A percentile compares a stretch with the other conserved stretches of the same genome.
phyloP scores from a whole-genome alignment of 352 stramenopile genomes.

The Phytophthora pisi region DNA sequence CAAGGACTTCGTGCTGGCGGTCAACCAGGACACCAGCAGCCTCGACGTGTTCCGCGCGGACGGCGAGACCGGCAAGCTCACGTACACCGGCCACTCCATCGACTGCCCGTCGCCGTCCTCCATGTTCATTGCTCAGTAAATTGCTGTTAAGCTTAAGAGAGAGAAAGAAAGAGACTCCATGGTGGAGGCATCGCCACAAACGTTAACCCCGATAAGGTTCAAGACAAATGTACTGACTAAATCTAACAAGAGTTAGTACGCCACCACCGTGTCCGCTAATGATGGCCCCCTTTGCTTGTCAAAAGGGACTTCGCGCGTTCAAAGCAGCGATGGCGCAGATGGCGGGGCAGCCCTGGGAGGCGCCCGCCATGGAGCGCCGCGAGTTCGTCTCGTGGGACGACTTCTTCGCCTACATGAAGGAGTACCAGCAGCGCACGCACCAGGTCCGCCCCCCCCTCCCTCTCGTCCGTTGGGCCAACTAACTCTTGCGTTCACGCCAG shows the following conservation, averaged over 20 bases:
- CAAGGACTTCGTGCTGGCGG: slow-evolving; percentile 60
- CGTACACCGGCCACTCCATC: slow-evolving; percentile 51
- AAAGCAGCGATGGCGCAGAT: not conserved
- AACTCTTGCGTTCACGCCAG: slow-evolving; percentile 3
- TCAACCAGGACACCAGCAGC: slow-evolving; percentile 68
- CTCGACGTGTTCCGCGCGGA: slow-evolving; percentile 67
- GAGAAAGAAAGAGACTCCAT: too few species aligned
- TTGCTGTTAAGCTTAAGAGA: not conserved
- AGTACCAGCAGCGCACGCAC: slow-evolving; percentile 32
- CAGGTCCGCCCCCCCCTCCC: slow-evolving; percentile 18
- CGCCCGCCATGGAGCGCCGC: slow-evolving; percentile 23
- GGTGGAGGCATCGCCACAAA: too few species aligned
- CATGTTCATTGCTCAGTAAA: slow-evolving; percentile 44
- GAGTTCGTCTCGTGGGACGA: slow-evolving; percentile 33
- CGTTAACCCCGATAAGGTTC: too few species aligned
- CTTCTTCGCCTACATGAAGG: slow-evolving; percentile 38
- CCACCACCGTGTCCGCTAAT: not conserved
- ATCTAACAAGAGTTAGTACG: too few species aligned
- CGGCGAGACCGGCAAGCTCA: slow-evolving; percentile 45
- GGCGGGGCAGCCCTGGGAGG: slow-evolving; percentile 7
- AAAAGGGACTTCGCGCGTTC: not conserved
- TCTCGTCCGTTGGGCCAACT: not conserved
- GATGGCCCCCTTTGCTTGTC: not conserved
- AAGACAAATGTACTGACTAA: too few species aligned
- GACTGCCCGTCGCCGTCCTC: slow-evolving; percentile 57